Percentiles rank a stretch among this genome's conserved stretches.
Evolutionary conservation across 176 grass and related monocot species (phyloP).

Genomic region (Aegilops speltoides): DNA sequence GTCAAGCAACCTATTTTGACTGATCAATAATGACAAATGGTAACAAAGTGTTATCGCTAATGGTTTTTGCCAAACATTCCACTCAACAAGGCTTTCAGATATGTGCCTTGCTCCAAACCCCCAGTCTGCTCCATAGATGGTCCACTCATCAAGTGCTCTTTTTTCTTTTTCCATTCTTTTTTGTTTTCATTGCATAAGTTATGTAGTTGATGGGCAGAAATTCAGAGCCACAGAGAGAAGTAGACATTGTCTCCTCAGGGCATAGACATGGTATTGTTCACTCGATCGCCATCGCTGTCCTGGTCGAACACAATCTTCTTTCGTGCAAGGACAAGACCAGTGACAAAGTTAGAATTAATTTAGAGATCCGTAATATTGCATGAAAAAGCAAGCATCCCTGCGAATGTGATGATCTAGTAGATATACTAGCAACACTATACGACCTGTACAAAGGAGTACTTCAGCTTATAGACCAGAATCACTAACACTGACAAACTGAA

Average conservation of each 20-base stretch:
- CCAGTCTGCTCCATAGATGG: neutral
- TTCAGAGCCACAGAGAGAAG: neutral
- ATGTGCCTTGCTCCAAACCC: neutral
- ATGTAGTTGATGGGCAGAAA: neutral
- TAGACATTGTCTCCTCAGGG: neutral
- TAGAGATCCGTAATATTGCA: neutral
- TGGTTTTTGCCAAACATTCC: neutral
- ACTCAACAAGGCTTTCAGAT: neutral
- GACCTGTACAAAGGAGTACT: neutral
- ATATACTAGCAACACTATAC: neutral
- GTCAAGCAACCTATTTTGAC: neutral
- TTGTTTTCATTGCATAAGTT: neutral
- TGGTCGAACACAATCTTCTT: neutral
- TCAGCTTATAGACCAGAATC: neutral
- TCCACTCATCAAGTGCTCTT: neutral
- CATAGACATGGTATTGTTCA: neutral
- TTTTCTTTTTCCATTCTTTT: neutral
- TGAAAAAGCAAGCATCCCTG: neutral
- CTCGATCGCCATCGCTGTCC: neutral
- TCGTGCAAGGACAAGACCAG: neutral
- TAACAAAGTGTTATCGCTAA: neutral
- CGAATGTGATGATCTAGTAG: neutral
- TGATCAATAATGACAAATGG: neutral
- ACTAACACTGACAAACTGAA: neutral
- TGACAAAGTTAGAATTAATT: neutral